Evolutionary conservation across 305 asterid genomes (phyloP), one percentile per base, ranked within the genome.

Genomic region (Solanum chacoense): DNA sequence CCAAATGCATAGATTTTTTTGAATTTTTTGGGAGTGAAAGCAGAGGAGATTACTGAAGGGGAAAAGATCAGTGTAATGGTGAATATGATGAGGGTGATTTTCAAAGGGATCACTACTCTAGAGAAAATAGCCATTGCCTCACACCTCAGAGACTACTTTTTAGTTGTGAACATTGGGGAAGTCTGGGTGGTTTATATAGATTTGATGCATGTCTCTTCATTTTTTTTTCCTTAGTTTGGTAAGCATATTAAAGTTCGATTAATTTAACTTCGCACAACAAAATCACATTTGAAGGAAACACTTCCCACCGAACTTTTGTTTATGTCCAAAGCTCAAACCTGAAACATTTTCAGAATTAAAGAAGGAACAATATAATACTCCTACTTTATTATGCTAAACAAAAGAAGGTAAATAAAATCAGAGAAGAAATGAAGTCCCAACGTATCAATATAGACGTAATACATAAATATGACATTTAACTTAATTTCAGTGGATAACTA

Each of bases 1-100:
- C 98, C 98, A 86, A 96, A 96, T 67, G 98, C 96, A 85, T 93
- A 95, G 9, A 94, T 89, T 63, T 81, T 83, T 73, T 90, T 90
- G 94, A 95, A 93, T 11, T 29, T 50, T n/a, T 24, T 72, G 37
- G 63, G 50, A 67, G 85, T 24, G 81, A 84, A 83, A 24, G 65
- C 40, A 11, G 75, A 81, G 31, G 76, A 72, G 32, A 72, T 12
- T 24, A 24, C n/a, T 22, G 72, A 31, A 13, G 37, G 31, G 9
- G 86, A 72, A 20, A 88, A 28, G 73, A 88, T 7, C 32, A 88
- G 73, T n/a, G 76, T 31, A 40, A 9, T 73, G 67, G 85, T 42
- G 11, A 84, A 16, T 18, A 83, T 45, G 86, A 83, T 29, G 37
- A 84, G 36, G 9, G 73, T 38, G 42, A 50, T 38, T 12, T 28